phyloP scores from a whole-genome alignment of 1,139 yeast species.

The Nakaseomyces delphensis region DNA sequence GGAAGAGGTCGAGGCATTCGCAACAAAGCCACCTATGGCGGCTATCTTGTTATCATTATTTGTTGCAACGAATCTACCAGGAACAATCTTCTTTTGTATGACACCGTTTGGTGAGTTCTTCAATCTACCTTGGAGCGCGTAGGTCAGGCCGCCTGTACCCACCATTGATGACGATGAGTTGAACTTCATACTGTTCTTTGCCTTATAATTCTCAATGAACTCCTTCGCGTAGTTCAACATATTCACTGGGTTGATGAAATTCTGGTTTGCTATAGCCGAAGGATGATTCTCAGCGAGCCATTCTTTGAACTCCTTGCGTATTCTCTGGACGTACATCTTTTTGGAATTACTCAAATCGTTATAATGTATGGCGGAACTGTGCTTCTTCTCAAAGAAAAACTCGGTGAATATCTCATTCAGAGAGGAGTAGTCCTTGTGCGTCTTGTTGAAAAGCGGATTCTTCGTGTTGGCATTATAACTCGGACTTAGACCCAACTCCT shows the following conservation, averaged over 20 bases:
- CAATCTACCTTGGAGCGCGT: constrained; percentile 62
- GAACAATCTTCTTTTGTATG: constrained; percentile 47
- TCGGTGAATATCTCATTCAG: constrained; percentile 6
- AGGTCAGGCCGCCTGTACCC: constrained; percentile 70
- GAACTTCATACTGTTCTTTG: constrained; percentile 11
- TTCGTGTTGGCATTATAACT: constrained; percentile 22
- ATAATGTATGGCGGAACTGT: constrained; percentile 11
- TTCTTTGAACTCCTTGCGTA: constrained; percentile 33
- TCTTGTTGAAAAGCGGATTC: constrained; percentile 24
- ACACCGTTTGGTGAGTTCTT: constrained; percentile 70
- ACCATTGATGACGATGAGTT: constrained; percentile 32
- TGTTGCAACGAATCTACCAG: constrained; percentile 57
- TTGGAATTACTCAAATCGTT: constrained; percentile 13
- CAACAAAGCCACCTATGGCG: constrained; percentile 73
- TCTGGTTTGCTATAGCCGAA: constrained; percentile 27
- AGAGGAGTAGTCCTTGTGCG: constrained; percentile 1
- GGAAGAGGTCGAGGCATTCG: constrained; percentile 10
- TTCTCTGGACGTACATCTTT: constrained; percentile 12
- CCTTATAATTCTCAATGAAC: constrained; percentile 29
- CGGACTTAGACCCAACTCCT: constrained; percentile 41
- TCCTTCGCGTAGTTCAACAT: constrained; percentile 34
- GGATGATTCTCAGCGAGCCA: constrained; percentile 37
- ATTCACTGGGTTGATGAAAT: constrained; percentile 26
- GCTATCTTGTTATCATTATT: constrained; percentile 38
- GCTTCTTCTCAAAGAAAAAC: constrained; percentile 2